Evolutionary conservation across 1,139 yeast species (phyloP), one percentile per base, ranked within the genome.

Genomic region (Sugiyamaella castrensis): DNA sequence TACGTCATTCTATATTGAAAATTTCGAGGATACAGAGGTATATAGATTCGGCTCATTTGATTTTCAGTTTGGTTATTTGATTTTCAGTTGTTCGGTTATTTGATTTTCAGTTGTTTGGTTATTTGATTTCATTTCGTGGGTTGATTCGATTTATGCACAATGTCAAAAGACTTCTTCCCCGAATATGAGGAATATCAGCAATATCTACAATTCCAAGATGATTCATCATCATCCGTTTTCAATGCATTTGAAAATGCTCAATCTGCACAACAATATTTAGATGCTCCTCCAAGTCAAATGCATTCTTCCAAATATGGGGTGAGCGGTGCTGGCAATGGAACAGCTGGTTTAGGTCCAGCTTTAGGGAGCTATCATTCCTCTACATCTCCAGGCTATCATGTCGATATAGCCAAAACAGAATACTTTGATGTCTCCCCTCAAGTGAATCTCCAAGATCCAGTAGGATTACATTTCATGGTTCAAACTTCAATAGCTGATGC

Each of bases 261-360:
- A 48, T 85, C 55, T 75, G 81, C 65, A 13, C 52, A 48, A 40
- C 62, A 61, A 48, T 63, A 62, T 40, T 43, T 62, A 47, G 55
- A 59, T 8, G 66, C 66, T 9, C 66, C 66, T 16, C 58, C 64
- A n/a, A 39, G 44, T 35, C 43, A 42, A 26, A 36, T 28, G n/a
- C 40, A 11, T 19, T 19, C 24, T 19, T 19, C 24, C 24, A 19
- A 19, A 19, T 19, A 19, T 19, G 24, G n/a, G n/a, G n/a, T n/a
- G n/a, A n/a, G n/a, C n/a, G n/a, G 15, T 28, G 13, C 11, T 28
- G 4, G 24, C 26, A 8, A 8, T 12, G 36, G 16, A 5, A 27
- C 19, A 26, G 15, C 15, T 26, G 33, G 30, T 15, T 19, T 11
- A 35, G 43, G 15, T 2, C 31, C 2, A 13, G 39, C 8, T 19